phyloP scores from a whole-genome alignment of 176 grass and related monocot genomes.

The Oryza meyeriana region DNA sequence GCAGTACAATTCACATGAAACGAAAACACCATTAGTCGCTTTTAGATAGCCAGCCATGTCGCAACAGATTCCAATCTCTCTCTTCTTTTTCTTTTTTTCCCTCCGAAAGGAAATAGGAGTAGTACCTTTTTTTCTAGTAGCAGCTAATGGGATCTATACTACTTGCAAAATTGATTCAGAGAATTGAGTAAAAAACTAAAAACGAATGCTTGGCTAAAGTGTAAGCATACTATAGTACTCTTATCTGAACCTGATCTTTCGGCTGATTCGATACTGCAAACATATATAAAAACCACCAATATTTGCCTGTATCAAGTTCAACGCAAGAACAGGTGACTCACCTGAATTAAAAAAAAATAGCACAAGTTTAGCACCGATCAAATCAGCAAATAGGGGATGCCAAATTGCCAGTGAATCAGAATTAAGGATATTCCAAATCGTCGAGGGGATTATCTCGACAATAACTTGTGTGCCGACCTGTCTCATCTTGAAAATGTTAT shows the following conservation, averaged over 20 bases:
- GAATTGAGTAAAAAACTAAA: not conserved
- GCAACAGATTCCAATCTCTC: not conserved
- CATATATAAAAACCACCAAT: not conserved
- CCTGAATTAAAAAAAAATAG: not conserved
- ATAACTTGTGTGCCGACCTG: not conserved
- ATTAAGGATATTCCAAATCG: conserved; percentile 21
- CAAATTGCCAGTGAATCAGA: not conserved
- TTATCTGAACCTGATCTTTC: conserved; percentile 14
- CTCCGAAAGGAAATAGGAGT: not conserved
- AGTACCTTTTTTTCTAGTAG: not conserved
- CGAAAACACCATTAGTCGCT: not conserved
- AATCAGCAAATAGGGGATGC: not conserved
- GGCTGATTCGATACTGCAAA: not conserved
- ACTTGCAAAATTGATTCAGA: not conserved
- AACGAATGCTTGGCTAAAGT: not conserved
- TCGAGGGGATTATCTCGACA: not conserved
- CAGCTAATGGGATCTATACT: not conserved
- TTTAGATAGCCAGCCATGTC: not conserved
- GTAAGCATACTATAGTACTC: not conserved
- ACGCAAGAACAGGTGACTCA: not conserved
- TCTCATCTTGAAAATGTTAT: not conserved
- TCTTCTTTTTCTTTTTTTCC: not conserved
- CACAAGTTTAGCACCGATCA: not conserved
- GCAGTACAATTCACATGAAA: not conserved
- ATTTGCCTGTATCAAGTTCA: not conserved